phyloP scores from a whole-genome alignment of 148 eudicot species.

The Nepenthes mirabilis region DNA sequence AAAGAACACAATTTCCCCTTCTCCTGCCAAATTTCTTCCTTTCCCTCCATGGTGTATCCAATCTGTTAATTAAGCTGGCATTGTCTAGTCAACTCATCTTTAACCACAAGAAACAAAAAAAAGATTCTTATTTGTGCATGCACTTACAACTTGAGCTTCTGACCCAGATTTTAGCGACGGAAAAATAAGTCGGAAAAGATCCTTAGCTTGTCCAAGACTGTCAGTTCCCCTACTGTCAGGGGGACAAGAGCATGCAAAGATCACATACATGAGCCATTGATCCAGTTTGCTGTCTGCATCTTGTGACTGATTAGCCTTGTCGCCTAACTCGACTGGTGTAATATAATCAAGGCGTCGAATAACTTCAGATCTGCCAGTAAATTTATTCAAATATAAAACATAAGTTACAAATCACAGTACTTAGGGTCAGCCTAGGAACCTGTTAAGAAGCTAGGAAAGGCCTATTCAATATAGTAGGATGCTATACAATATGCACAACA shows the following conservation, averaged over 20 bases:
- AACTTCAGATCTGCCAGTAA: conserved; percentile 60
- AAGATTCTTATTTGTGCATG: conserved; percentile 7
- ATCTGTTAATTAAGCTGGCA: background rate
- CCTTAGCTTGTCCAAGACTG: conserved; percentile 61
- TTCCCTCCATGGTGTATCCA: background rate
- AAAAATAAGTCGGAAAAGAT: conserved; percentile 80
- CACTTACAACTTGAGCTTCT: conserved; percentile 83
- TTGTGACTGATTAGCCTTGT: conserved; percentile 81
- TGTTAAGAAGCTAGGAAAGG: too few species aligned
- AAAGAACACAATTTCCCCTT: background rate
- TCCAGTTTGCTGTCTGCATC: conserved; percentile 89
- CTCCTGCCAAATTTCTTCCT: background rate
- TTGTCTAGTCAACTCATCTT: background rate
- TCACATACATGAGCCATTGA: conserved; percentile 98
- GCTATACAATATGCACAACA: too few species aligned
- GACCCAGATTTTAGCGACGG: conserved; percentile 93
- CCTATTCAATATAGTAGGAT: too few species aligned
- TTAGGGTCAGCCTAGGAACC: too few species aligned
- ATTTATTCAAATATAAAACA: too few species aligned
- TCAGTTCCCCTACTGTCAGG: conserved; percentile 69
- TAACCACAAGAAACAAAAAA: background rate
- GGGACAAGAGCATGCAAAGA: conserved; percentile 97
- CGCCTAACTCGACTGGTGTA: conserved; percentile 90
- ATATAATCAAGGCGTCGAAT: conserved; percentile 88
- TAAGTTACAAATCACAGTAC: too few species aligned